Conservation (phyloP, 2,329 filamentous ascomycete genomes). For the Sclerotinia borealis region DNA sequence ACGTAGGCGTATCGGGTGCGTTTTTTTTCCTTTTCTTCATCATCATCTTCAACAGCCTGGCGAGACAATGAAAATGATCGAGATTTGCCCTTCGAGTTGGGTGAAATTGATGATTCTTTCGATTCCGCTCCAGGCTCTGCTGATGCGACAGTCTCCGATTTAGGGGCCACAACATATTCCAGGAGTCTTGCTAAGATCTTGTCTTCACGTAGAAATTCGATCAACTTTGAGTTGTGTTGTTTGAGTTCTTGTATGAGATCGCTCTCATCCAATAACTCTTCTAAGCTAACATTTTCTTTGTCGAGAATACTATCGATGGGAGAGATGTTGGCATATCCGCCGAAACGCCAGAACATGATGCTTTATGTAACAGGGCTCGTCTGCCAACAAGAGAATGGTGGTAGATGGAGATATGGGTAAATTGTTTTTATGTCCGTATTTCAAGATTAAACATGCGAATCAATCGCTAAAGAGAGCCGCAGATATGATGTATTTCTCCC, state of each 20-base stretch:
- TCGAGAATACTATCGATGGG: slow-evolving; percentile 95
- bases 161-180: slow-evolving; percentile 83
- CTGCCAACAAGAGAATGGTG: slow-evolving; percentile 25
- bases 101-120: slow-evolving; percentile 45
- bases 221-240: slow-evolving; percentile 94
- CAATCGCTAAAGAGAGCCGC: slow-evolving; percentile 20
- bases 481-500: slow-evolving; percentile 18
- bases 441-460: slow-evolving; percentile 31
- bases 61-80: slow-evolving; percentile 48
- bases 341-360: slow-evolving; percentile 99
- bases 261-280: slow-evolving; percentile 92
- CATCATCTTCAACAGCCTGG: slow-evolving; percentile 43
- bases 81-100: slow-evolving; percentile 42
- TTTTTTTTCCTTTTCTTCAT: slow-evolving; percentile 81
- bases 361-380: slow-evolving; percentile 29
- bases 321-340: slow-evolving; percentile 95
- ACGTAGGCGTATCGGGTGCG: slow-evolving; percentile 92
- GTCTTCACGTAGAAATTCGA: slow-evolving; percentile 90
- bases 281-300: slow-evolving; percentile 87
- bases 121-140: slow-evolving; percentile 47
- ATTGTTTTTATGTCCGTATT: slow-evolving; percentile 19
- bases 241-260: slow-evolving; percentile 97
- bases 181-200: slow-evolving; percentile 77
- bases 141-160: slow-evolving; percentile 51
- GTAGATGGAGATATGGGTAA: slow-evolving; percentile 22